Conservation (phyloP, 805 yeast genomes). For the Candida arabinofermentans region DNA sequence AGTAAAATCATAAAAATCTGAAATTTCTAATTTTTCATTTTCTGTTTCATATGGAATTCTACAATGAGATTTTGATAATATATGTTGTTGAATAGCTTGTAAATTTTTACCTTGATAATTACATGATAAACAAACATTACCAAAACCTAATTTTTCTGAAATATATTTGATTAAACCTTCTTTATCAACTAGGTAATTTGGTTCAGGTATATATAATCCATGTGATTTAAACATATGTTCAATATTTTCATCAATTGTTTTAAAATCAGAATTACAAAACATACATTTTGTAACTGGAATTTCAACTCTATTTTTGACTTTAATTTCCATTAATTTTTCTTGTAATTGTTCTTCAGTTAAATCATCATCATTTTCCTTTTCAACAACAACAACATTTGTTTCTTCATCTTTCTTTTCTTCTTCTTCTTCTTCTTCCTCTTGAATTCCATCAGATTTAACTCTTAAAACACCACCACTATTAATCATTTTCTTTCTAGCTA, state of each 20-base stretch:
- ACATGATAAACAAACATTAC: slow-evolving; percentile 81
- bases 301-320: slow-evolving; percentile 41
- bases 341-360: slow-evolving; percentile 39
- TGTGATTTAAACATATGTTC: slow-evolving; percentile 75
- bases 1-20: slow-evolving; percentile 81
- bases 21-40: slow-evolving; percentile 69
- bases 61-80: slow-evolving; percentile 81
- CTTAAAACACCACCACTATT: slow-evolving; percentile 25
- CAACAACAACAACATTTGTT: neutral
- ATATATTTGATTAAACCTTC: slow-evolving; percentile 72
- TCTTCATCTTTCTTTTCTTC: slow-evolving; percentile 14
- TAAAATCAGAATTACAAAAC: slow-evolving; percentile 40
- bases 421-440: slow-evolving; percentile 13
- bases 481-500: slow-evolving; percentile 40
- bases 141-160: slow-evolving; percentile 77
- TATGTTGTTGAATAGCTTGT: slow-evolving; percentile 87
- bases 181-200: slow-evolving; percentile 59
- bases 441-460: slow-evolving; percentile 24
- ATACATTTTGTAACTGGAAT: slow-evolving; percentile 48
- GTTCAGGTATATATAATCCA: slow-evolving; percentile 88
- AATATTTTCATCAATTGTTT: slow-evolving; percentile 40
- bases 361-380: slow-evolving; percentile 17
- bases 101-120: slow-evolving; percentile 77
- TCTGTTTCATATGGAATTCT: slow-evolving; percentile 82
- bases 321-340: slow-evolving; percentile 40